Evolutionary conservation across 208 protist genomes (phyloP), one percentile per base, ranked within the genome.

Genomic region (Endotrypanum monterogeii): DNA sequence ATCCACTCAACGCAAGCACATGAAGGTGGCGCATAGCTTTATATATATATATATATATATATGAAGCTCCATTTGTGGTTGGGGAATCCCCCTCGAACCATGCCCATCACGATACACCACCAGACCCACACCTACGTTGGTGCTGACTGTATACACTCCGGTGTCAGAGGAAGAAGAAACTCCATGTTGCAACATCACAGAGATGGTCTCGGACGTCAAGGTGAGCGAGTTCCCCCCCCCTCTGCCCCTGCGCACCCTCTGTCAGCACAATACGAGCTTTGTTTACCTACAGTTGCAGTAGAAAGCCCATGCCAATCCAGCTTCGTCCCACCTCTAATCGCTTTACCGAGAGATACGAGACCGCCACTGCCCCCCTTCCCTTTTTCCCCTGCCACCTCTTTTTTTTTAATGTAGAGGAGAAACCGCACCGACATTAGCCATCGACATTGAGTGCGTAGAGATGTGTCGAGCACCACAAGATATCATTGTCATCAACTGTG

Each of bases 321-420:
- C 9, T 30, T 65, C 60, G 7, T 18, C 18, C 9, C 60, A 23
- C 44, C 46, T 28, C 37, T 14, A 20, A 44, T 25, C 18, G n/a
- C 18, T 65, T 30, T 23, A 44, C 18, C n/a, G 25, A 25, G 6
- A 48, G 60, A 65, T 46, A 30, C 18, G n/a, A 56, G 23, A 7
- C 5, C 50, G n/a, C 28, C 14, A 39, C 23, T 48, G 8, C 44
- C 44, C 44, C 44, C 44, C 44, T 11, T 48, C 44, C 44, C 44
- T 11, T 11, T 48, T 11, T 48, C 44, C 44, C 44, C 5, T 11
- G 8, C 44, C 44, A 11, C 44, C 44, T 11, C n/a, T n/a, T n/a
- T n/a, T n/a, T n/a, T n/a, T n/a, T n/a, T n/a, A n/a, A 54, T 44
- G 51, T 20, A 8, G 63, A 52, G 63, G 28, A 68, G n/a, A 35